Percentiles rank a stretch among this genome's conserved stretches.
Evolutionary conservation across 345 rosid genomes (phyloP).

Genomic region (Arabidopsis thaliana): DNA sequence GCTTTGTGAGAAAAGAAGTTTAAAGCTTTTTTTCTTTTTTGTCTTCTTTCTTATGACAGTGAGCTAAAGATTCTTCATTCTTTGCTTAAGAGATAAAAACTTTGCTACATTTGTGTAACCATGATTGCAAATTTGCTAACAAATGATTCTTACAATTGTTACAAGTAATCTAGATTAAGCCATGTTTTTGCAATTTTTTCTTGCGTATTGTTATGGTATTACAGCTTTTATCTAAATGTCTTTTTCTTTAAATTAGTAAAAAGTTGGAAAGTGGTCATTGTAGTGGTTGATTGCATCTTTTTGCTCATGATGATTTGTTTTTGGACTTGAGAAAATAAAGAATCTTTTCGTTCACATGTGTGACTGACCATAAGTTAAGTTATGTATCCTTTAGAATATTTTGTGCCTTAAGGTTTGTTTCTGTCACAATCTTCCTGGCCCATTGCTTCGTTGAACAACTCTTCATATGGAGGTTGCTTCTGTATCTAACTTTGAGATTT

Average conservation of each 20-base stretch:
- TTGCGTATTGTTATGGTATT: slow-evolving; percentile 24
- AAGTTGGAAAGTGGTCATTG: slow-evolving; percentile 38
- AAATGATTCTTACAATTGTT: slow-evolving; percentile 11
- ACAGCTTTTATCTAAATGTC: slow-evolving; percentile 31
- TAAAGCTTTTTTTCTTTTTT: slow-evolving; percentile 53
- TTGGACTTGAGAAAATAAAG: slow-evolving; percentile 19
- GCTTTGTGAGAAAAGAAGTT: slow-evolving; percentile 47
- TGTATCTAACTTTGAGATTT: slow-evolving; percentile 14
- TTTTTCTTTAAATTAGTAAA: slow-evolving; percentile 37
- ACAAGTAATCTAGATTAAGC: slow-evolving; percentile 14
- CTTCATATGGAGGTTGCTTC: slow-evolving; percentile 41
- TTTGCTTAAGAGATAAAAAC: slow-evolving; percentile 36
- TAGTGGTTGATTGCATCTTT: slow-evolving; percentile 45
- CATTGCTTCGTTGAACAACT: slow-evolving; percentile 47
- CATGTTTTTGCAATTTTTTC: neutral
- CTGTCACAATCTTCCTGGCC: slow-evolving; percentile 40
- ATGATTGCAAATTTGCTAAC: slow-evolving; percentile 1
- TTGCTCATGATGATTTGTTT: slow-evolving; percentile 40
- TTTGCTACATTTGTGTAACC: slow-evolving; percentile 24
- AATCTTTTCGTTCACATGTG: slow-evolving; percentile 43
- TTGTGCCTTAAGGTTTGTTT: slow-evolving; percentile 25
- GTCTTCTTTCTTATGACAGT: slow-evolving; percentile 44
- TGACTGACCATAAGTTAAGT: slow-evolving; percentile 32
- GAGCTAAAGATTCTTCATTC: slow-evolving; percentile 46
- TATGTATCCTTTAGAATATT: slow-evolving; percentile 1